Base-by-base conservation (phyloP, 2,329 filamentous ascomycete genomes). In the Akanthomyces lecanii region DNA sequence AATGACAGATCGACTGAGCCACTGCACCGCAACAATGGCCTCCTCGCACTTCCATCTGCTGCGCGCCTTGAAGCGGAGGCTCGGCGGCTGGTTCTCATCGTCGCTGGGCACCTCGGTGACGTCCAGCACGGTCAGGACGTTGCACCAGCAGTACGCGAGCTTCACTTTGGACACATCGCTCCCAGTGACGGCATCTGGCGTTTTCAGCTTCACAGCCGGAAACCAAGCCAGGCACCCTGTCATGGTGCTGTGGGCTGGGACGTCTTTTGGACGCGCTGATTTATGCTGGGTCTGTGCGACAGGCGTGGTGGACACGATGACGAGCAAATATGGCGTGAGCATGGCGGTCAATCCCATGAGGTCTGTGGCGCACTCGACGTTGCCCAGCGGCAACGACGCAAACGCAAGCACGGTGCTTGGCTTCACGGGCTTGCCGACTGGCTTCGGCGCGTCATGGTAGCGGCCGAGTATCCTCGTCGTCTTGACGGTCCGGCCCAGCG, bases 171-270 rank as follows among this genome's bases (percentile, higher is more conserved):
- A 93, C 11, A 88, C 82, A 8, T 87, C 84, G 69, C 87, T 89
- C 5, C 86, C 87, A 0, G 85, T 86, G 53, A 84, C 81, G 1
- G 85, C 79, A 65, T 92, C 88, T 11, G 86, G 84, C 18, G 86
- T 85, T 74, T 98, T 98, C 50, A 99, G 80, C 71, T 91, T 95
- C 52, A 99, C 95, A 2, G 93, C 92, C 2, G 95, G 95, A 72
- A 99, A 99, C 95, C 95, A 99, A 40, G 95, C 92, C 56, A 99
- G 77, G 69, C 94, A 97, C 2, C 94, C 96, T 56, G 91, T 97
- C 83, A 99, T 88, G 21, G 94, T 88, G 71, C 92, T 91, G 72
- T 99, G 94, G 1, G 91, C 90, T 33, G 87, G 87, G 11, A 98
- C 86, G 67, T 98, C 94, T 72, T 96, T 98, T 4, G 95, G 94